Percentiles rank a stretch among this genome's conserved stretches.
phyloP scores from a whole-genome alignment of 306 rosid species.

The Ormosia semicastrata region DNA sequence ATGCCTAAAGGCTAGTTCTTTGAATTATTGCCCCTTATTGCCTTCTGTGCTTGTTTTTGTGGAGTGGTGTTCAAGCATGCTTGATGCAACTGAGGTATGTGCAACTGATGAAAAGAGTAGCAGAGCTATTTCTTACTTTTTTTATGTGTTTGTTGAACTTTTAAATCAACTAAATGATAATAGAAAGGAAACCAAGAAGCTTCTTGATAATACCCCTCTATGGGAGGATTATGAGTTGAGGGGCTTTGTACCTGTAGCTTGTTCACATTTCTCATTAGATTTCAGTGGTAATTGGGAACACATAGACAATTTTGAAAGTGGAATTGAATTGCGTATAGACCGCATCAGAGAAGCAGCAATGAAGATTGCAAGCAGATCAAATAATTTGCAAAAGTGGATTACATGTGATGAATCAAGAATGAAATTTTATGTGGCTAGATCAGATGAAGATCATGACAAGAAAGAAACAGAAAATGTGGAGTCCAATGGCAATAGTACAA shows the following conservation, averaged over 20 bases:
- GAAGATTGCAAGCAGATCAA: slow-evolving; percentile 58
- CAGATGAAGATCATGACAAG: slow-evolving; percentile 40
- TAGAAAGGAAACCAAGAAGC: slow-evolving; percentile 33
- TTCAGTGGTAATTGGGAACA: slow-evolving; percentile 59
- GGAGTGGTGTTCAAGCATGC: slow-evolving; percentile 67
- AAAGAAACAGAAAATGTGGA: slow-evolving; percentile 34
- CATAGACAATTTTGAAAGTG: slow-evolving; percentile 52
- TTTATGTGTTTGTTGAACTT: slow-evolving; percentile 53
- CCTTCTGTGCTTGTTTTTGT: slow-evolving; percentile 81
- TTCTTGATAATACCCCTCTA: slow-evolving; percentile 48
- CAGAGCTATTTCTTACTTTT: slow-evolving; percentile 67
- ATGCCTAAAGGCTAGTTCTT: slow-evolving; percentile 49
- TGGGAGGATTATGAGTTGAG: slow-evolving; percentile 98
- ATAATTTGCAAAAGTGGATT: slow-evolving; percentile 54
- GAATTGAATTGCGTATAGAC: slow-evolving; percentile 48
- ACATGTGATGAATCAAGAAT: slow-evolving; percentile 40
- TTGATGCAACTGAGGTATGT: slow-evolving; percentile 41
- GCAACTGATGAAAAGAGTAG: slow-evolving; percentile 50
- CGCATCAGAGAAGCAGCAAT: slow-evolving; percentile 66
- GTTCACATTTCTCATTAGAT: slow-evolving; percentile 53
- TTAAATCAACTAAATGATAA: slow-evolving; percentile 35
- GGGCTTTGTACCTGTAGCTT: slow-evolving; percentile 68
- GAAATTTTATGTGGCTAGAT: slow-evolving; percentile 28
- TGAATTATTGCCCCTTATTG: slow-evolving; percentile 59
- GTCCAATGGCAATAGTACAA: slow-evolving; percentile 24